These are phyloP conservation scores for Kodamaea hsintzibuensis DNA, from an alignment of 805 yeast genomes.

Conservation along the genomic window DNA sequence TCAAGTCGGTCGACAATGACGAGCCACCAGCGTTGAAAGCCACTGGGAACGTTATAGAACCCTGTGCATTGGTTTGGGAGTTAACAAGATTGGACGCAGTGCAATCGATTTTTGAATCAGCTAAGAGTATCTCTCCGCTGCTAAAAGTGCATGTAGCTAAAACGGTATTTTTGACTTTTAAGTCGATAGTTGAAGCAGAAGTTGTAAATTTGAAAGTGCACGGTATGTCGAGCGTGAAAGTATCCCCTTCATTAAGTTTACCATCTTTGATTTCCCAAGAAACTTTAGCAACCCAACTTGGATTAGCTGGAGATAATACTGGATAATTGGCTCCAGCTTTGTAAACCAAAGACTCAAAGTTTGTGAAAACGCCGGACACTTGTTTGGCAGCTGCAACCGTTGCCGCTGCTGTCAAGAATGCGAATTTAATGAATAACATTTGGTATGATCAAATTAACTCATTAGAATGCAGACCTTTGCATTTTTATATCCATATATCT, in stretches of 20 bases:
- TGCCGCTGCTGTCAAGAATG: neutral
- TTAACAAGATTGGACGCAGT: conserved; percentile 15
- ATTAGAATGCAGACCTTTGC: neutral
- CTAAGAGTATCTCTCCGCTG: conserved; percentile 11
- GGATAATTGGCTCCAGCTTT: conserved; percentile 10
- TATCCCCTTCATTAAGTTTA: conserved; percentile 14
- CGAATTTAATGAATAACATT: neutral
- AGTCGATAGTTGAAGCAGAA: conserved; percentile 4
- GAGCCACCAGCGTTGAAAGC: conserved; percentile 19
- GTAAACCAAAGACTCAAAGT: conserved; percentile 14
- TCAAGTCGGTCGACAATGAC: conserved; percentile 14
- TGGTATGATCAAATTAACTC: neutral
- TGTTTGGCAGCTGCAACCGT: neutral
- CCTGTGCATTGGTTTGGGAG: conserved; percentile 14
- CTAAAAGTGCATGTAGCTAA: conserved; percentile 25
- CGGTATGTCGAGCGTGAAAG: conserved; percentile 18
- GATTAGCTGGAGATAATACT: neutral
- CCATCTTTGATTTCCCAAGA: conserved; percentile 21
- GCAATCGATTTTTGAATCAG: conserved; percentile 11
- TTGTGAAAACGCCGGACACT: conserved; percentile 19
- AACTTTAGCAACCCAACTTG: conserved; percentile 20
- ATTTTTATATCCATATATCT: neutral
- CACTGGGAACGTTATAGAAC: conserved; percentile 19
- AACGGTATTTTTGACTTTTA: conserved; percentile 8
- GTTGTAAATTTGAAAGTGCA: conserved; percentile 19